A percentile compares a stretch with the other conserved stretches of the same genome.
Conservation (phyloP, 73 alveolate species). For the Paramecium pentaurelia region DNA sequence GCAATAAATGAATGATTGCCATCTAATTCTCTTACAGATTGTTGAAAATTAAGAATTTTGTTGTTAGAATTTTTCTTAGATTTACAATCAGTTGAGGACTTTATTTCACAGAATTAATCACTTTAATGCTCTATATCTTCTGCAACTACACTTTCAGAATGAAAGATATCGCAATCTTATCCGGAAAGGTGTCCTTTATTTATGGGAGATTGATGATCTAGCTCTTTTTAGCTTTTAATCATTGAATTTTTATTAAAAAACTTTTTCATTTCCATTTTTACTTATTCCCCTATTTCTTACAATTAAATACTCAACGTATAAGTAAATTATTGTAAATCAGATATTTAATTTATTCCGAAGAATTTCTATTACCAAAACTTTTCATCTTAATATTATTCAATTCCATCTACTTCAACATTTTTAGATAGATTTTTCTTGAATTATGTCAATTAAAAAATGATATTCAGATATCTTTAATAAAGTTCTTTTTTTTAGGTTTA, state of each 20-base stretch:
- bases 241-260: neutral
- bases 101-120: neutral
- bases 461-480: neutral
- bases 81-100: neutral
- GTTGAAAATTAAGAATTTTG: neutral
- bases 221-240: neutral
- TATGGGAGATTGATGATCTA: neutral
- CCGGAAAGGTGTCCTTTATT: neutral
- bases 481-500: neutral
- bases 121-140: neutral
- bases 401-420: neutral
- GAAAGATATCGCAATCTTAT: neutral
- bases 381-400: neutral
- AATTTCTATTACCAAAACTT: neutral
- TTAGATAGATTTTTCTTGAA: neutral
- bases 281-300: neutral
- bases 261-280: neutral
- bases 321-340: neutral
- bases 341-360: neutral
- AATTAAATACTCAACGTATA: neutral
- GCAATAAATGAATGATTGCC: neutral
- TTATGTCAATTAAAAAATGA: neutral
- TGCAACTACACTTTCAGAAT: neutral
- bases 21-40: neutral
- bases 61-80: neutral